Base-by-base conservation (phyloP, 176 grass and related monocot genomes). In the Oryza meyeriana region DNA sequence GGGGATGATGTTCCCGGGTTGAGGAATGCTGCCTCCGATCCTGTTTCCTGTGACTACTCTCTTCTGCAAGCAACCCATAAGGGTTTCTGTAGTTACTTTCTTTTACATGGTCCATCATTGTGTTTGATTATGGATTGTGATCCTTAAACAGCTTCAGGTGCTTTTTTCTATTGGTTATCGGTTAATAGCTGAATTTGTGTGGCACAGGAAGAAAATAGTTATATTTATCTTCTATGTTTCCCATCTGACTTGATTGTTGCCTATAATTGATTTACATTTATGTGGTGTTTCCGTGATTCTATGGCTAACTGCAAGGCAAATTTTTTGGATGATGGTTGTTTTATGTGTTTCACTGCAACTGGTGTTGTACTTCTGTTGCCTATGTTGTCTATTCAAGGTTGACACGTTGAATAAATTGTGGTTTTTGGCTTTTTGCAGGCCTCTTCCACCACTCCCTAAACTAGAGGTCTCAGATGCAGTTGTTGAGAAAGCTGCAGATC, bases 381-480 rank as follows among this genome's bases (percentile, higher is more conserved):
- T 25, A 9, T 72, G 28, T 25, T 69, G 11, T 44, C 18, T 75
- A 25, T 38, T 42, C 34, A 32, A 20, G 24, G 62, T 18, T 48
- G 29, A 58, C 44, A 67, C 10, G 3, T 27, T 80, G 17, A 66
- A 61, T 20, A 81, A 12, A 5, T 69, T 55, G 55, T 81, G 31
- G 11, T 63, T 65, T 77, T 73, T 77, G 62, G 31, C 11, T 63
- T 65, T 77, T 73, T 77, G 62, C 83, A 99, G 96, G 36, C 97
- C 97, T 80, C 89, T 96, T 82, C 97, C 97, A 33, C 97, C 97
- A 55, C 77, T 92, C 64, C 93, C 93, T 24, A 99, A 99, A 85
- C 79, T 99, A 59, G 97, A 99, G 81, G 77, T 94, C 9, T 94
- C 97, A 31, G 91, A 99, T 87, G 91, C 59, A 10, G 72, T 92